These are phyloP conservation scores for Dryadomyces quercus-mongolicae DNA, from an alignment of 2,329 filamentous ascomycete genomes.

Conservation along the genomic window DNA sequence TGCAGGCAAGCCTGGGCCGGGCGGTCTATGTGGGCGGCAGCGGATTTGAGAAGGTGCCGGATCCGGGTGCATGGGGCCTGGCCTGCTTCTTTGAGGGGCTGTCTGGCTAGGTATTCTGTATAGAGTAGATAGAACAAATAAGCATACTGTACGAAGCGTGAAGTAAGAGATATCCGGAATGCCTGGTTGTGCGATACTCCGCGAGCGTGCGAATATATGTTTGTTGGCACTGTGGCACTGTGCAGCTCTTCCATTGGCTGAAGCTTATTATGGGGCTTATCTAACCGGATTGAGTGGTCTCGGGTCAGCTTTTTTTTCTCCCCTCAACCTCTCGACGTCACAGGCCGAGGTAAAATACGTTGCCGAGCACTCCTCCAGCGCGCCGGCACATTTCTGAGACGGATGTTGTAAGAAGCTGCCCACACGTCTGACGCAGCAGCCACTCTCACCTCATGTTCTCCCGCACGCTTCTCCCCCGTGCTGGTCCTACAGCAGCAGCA, in stretches of 20 bases:
- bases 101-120: not conserved
- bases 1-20: conserved; percentile 79
- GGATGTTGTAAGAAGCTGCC: no score
- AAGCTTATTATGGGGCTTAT: not conserved
- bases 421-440: not conserved
- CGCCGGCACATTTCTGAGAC: not conserved
- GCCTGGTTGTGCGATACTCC: no score
- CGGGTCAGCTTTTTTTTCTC: conserved; percentile 2
- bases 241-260: not conserved
- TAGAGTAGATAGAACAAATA: conserved; percentile 15
- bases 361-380: conserved; percentile 4
- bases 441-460: conserved; percentile 35
- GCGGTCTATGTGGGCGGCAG: conserved; percentile 68
- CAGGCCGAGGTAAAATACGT: conserved; percentile 1
- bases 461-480: conserved; percentile 38
- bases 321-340: not conserved
- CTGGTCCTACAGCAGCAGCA: conserved; percentile 39
- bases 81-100: conserved; percentile 73
- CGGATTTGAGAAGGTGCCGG: conserved; percentile 41
- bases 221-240: no score
- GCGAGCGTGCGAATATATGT: no score
- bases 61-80: conserved; percentile 60
- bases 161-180: no score
- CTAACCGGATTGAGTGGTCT: not conserved
- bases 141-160: no score